Conservation (phyloP, 768 basidiomycete species). For the Psilocybe cubensis region DNA sequence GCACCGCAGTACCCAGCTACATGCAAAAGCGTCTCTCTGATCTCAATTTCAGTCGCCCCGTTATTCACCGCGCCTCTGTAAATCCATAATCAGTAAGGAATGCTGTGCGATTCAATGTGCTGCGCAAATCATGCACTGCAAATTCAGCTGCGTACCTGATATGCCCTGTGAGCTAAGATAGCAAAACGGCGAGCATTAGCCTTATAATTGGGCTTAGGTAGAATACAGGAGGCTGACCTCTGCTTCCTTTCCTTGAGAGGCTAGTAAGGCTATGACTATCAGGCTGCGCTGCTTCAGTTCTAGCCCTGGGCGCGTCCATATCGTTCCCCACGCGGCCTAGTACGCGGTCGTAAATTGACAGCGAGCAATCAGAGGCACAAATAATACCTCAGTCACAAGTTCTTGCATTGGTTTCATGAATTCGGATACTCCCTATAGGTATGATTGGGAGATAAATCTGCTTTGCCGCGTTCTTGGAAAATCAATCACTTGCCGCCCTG, state of each 20-base stretch:
- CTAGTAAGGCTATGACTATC: constrained; percentile 46
- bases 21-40: constrained; percentile 47
- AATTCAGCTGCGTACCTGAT: constrained; percentile 26
- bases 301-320: constrained; percentile 49
- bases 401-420: constrained; percentile 54
- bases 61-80: constrained; percentile 46
- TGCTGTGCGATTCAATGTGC: background rate
- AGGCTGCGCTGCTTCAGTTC: constrained; percentile 50
- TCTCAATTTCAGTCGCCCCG: constrained; percentile 45
- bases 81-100: background rate
- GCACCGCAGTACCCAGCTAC: constrained; percentile 45
- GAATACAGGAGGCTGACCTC: constrained; percentile 31
- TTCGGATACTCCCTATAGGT: constrained; percentile 40
- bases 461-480: background rate
- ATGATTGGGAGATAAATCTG: too few relatives aligned
- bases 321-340: constrained; percentile 49
- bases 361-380: too few relatives aligned
- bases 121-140: background rate
- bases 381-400: constrained; percentile 44
- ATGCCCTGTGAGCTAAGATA: constrained; percentile 38
- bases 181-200: background rate
- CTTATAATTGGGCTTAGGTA: background rate
- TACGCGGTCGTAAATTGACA: background rate
- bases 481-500: constrained; percentile 30
- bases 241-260: constrained; percentile 44